phyloP scores from a whole-genome alignment of 202 grass and related monocot genomes.

The Saccharum hybrid region DNA sequence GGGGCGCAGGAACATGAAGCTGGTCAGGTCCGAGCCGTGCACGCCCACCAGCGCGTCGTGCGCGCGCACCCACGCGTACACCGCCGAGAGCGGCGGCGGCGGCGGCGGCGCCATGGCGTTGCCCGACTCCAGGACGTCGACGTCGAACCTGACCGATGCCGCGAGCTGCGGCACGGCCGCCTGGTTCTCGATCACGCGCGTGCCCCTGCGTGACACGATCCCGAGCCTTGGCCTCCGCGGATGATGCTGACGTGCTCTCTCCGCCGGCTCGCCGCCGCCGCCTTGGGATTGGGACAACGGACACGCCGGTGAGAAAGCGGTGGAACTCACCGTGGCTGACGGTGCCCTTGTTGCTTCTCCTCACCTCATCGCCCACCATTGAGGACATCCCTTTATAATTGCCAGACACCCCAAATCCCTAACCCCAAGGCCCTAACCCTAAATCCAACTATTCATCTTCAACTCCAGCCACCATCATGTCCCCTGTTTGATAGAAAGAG shows the following conservation, averaged over 20 bases:
- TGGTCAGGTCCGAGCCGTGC: slow-evolving; percentile 75
- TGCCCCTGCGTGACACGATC: slow-evolving; percentile 51
- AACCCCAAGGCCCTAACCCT: no score
- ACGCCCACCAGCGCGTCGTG: slow-evolving; percentile 68
- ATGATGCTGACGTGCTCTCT: no score
- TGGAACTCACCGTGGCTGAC: slow-evolving; percentile 17
- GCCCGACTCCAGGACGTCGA: slow-evolving; percentile 50
- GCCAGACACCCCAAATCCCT: no score
- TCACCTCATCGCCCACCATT: no score
- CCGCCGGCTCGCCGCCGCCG: no score
- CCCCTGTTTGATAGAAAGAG: no score
- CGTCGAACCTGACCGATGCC: slow-evolving; percentile 46
- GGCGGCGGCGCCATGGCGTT: no score
- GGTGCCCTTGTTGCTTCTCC: no score
- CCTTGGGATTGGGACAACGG: background rate
- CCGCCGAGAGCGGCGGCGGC: background rate
- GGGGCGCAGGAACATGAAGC: slow-evolving; percentile 67
- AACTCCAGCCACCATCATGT: no score
- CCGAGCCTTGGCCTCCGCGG: slow-evolving; percentile 39
- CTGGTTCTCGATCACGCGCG: slow-evolving; percentile 68
- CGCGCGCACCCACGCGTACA: slow-evolving; percentile 41
- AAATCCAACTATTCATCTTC: no score
- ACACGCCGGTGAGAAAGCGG: slow-evolving; percentile 41
- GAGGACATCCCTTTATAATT: no score
- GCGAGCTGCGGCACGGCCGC: slow-evolving; percentile 28